Evolutionary conservation across 768 basidiomycete species (phyloP), one percentile per base, ranked within the genome.

Genomic region (Macrolepiota albuminosa): DNA sequence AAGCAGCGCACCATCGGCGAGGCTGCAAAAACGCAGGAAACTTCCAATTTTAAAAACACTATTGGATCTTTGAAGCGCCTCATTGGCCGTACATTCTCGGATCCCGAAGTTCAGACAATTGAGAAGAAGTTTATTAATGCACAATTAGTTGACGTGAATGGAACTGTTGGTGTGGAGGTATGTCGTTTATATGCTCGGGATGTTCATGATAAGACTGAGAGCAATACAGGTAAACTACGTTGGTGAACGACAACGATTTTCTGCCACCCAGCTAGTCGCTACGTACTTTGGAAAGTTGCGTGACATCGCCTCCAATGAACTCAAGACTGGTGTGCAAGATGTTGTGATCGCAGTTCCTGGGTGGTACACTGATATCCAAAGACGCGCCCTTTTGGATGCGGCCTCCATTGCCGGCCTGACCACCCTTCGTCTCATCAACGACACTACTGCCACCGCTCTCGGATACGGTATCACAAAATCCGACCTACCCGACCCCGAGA

Each of bases 401-500:
- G 94, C 94, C 46, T 69, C 84, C 60, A 93, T 99, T 68, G 93
- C 92, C 57, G 88, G 89, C 60, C 84, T 98, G 62, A 97, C 94
- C 74, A 77, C 85, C 63, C 91, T 98, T 61, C 92, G 96, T 54
- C 83, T 99, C 73, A 93, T 98, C 80, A 98, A 98, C 78, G 97
- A 98, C 73, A 88, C 89, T 58, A 98, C 96, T 63, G 97, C 96
- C 56, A 84, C 89, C 59, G 97, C 97, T 43, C 89, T 99, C 72
- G 94, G 93, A 55, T 99, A 96, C 77, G 97, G 97, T 66, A 98
- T 98, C 81, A 99, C 96, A 65, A 99, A 99, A 76, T 86, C 90
- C 31, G 97, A 99, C 73, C 87, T 99, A 47, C 97, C 97, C 24
- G 86, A 89, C 14, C 72, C 86, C 37, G 94, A 95, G 62, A 77